phyloP scores from a whole-genome alignment of 352 stramenopile species.

The Phytophthora crassamura region DNA sequence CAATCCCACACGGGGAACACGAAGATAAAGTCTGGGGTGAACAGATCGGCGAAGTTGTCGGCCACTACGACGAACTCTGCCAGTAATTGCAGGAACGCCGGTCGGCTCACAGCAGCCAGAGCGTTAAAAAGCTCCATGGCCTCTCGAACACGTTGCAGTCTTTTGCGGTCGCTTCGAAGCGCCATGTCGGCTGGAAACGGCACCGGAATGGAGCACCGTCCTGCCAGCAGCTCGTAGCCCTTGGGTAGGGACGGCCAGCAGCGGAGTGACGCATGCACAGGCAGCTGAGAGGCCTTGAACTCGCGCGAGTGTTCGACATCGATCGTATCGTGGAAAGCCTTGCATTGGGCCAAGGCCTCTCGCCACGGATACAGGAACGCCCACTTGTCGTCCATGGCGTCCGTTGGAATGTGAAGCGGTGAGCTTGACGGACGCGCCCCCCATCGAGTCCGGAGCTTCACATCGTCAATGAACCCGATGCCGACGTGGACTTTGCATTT shows the following conservation, averaged over 20 bases:
- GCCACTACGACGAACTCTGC: conserved; percentile 18
- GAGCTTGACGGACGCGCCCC: background rate
- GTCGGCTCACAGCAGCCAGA: conserved; percentile 15
- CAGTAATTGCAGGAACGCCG: conserved; percentile 18
- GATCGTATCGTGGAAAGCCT: conserved; percentile 13
- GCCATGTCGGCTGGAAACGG: conserved; percentile 17
- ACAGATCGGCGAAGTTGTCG: conserved; percentile 20
- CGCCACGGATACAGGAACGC: conserved; percentile 17
- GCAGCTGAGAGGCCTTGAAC: conserved; percentile 6
- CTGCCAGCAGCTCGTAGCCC: conserved; percentile 9
- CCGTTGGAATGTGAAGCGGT: conserved; percentile 1
- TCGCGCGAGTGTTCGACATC: conserved; percentile 6
- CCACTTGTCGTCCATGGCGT: conserved; percentile 16
- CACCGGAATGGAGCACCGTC: conserved; percentile 14
- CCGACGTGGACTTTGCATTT: background rate
- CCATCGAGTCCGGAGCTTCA: conserved; percentile 3
- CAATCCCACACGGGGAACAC: conserved; percentile 25
- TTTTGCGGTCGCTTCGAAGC: background rate
- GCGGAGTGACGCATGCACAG: conserved; percentile 10
- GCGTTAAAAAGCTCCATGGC: conserved; percentile 29
- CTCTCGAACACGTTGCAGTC: conserved; percentile 22
- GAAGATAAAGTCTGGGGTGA: conserved; percentile 21
- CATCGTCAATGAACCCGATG: background rate
- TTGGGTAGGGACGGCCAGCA: conserved; percentile 21
- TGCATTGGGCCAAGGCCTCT: conserved; percentile 8